Conservation (phyloP, 2,329 filamentous ascomycete species). For the Thermomyces lanuginosus region DNA sequence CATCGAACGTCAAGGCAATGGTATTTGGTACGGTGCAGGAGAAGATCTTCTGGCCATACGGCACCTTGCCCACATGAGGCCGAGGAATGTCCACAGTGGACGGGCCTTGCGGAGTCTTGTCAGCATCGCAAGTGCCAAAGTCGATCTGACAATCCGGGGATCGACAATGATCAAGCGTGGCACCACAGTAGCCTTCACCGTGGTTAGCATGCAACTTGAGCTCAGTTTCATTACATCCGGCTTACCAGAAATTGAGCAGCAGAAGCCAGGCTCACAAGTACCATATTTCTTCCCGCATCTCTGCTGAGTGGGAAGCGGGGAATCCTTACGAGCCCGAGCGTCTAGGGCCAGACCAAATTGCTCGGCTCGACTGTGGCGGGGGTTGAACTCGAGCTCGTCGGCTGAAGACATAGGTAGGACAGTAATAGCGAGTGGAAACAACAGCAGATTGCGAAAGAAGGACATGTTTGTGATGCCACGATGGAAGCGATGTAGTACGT, state of each 20-base stretch:
- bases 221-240: no score
- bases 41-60: constrained; percentile 22
- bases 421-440: no score
- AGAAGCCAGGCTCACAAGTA: constrained; percentile 19
- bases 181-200: constrained; percentile 23
- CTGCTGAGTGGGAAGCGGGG: constrained; percentile 2
- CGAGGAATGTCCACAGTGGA: constrained; percentile 20
- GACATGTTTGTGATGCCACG: constrained; percentile 1
- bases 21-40: constrained; percentile 36
- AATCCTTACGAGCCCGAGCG: background rate
- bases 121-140: constrained; percentile 24
- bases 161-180: constrained; percentile 20
- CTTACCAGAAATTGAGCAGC: constrained; percentile 25
- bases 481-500: no score
- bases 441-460: constrained; percentile 1
- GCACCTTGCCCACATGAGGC: constrained; percentile 19
- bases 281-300: constrained; percentile 21
- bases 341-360: no score
- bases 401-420: no score
- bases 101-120: constrained; percentile 18
- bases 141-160: constrained; percentile 27
- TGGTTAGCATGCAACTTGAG: background rate
- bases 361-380: no score
- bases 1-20: constrained; percentile 51
- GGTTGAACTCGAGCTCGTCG: no score